Percentiles rank a stretch among this genome's conserved stretches.
These are phyloP conservation scores for Cyberlindnera misumaiensis DNA, from an alignment of 805 yeast species.

Conservation along the genomic window DNA sequence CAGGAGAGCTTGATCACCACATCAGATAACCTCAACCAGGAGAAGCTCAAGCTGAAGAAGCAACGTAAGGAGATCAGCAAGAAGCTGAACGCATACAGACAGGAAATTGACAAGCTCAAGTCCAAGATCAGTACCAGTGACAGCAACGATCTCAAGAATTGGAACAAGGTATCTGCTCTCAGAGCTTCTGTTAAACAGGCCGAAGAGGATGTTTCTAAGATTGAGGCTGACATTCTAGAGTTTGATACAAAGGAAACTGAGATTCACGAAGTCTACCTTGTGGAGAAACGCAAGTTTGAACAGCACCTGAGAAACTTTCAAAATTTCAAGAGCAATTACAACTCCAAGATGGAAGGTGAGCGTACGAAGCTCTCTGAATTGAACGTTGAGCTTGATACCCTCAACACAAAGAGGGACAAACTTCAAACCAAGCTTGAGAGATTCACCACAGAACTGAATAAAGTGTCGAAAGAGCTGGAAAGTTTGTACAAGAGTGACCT, in stretches of 20 bases:
- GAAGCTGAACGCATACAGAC: conserved; percentile 40
- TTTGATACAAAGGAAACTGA: conserved; percentile 27
- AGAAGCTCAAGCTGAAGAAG: conserved; percentile 49
- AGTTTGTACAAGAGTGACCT: conserved; percentile 12
- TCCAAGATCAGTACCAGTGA: conserved; percentile 40
- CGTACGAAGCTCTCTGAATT: conserved; percentile 20
- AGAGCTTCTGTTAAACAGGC: conserved; percentile 19
- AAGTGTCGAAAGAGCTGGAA: conserved; percentile 12
- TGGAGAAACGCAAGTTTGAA: conserved; percentile 33
- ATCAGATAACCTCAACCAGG: conserved; percentile 50
- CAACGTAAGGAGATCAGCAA: conserved; percentile 53
- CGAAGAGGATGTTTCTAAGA: conserved; percentile 19
- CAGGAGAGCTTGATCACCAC: conserved; percentile 62
- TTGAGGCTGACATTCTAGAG: conserved; percentile 10
- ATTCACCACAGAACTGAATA: conserved; percentile 15
- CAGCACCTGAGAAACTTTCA: conserved; percentile 26
- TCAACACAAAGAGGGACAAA: conserved; percentile 29
- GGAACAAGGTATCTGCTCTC: conserved; percentile 17
- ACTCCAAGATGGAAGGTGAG: conserved; percentile 20
- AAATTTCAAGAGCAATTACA: conserved; percentile 25
- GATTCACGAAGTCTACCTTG: conserved; percentile 30
- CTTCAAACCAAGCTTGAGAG: conserved; percentile 26
- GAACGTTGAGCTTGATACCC: conserved; percentile 24
- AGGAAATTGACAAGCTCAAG: conserved; percentile 51
- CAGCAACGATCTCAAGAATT: conserved; percentile 48